phyloP scores from a whole-genome alignment of 768 basidiomycete species.

The Piloderma croceum region DNA sequence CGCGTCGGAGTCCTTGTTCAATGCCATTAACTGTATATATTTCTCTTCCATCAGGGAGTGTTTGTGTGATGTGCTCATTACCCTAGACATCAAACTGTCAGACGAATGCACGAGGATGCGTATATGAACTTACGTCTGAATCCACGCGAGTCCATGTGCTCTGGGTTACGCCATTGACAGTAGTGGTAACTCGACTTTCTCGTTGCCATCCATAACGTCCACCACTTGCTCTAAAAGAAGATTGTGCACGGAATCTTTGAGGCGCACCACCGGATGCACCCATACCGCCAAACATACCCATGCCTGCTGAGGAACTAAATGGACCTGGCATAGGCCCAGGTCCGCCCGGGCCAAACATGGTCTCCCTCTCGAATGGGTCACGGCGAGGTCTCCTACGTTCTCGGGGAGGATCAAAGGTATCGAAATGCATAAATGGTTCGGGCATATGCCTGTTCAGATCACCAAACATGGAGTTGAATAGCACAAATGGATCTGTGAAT shows the following conservation, averaged over 20 bases:
- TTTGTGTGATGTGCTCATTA: constrained; percentile 66
- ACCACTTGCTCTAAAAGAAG: constrained; percentile 22
- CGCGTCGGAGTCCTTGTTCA: constrained; percentile 31
- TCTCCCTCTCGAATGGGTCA: too few species aligned
- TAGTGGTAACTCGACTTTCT: too few species aligned
- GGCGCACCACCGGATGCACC: background rate
- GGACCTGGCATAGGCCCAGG: constrained; percentile 18
- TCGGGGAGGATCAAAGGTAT: constrained; percentile 6
- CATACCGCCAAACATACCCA: constrained; percentile 13
- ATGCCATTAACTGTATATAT: constrained; percentile 65
- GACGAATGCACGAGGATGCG: constrained; percentile 3
- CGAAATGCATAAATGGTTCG: constrained; percentile 4
- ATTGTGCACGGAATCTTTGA: constrained; percentile 18
- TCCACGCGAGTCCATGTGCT: constrained; percentile 51
- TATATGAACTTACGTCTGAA: constrained; percentile 41
- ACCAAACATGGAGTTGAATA: constrained; percentile 71
- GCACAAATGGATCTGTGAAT: constrained; percentile 70
- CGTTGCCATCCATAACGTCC: constrained; percentile 45
- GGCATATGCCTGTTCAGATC: constrained; percentile 28
- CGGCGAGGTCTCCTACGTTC: background rate
- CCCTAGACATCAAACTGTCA: constrained; percentile 41
- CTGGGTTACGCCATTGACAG: constrained; percentile 64
- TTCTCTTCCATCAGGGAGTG: constrained; percentile 61
- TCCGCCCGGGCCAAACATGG: background rate
- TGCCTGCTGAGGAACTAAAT: constrained; percentile 24